Evolutionary conservation across 495 filamentous ascomycete species (phyloP).

Genomic region (Penicillium paradoxum): DNA sequence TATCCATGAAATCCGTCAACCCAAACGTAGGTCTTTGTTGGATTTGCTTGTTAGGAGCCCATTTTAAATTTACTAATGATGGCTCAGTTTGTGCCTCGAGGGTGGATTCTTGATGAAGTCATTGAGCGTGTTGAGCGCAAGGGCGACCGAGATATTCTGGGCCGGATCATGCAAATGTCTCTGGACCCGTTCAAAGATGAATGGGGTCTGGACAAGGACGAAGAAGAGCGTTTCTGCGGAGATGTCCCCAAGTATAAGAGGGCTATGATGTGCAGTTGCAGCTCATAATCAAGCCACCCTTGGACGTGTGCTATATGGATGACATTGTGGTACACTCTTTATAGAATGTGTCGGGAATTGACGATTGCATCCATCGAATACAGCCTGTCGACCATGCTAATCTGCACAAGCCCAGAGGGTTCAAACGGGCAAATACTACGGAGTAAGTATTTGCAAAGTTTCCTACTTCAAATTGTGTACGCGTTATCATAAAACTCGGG

Average conservation of each 20-base stretch:
- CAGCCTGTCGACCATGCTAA: background rate
- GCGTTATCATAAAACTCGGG: background rate
- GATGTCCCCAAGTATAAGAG: conserved; percentile 75
- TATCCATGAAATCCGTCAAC: conserved; percentile 76
- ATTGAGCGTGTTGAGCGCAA: conserved; percentile 82
- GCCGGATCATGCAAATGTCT: conserved; percentile 70
- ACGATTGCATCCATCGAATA: background rate
- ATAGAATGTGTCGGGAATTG: no score
- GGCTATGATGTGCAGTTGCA: conserved; percentile 90
- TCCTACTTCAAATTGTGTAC: conserved; percentile 3
- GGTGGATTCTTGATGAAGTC: conserved; percentile 91
- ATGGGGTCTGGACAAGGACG: conserved; percentile 64
- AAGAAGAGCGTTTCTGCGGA: conserved; percentile 79
- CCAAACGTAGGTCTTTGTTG: conserved; percentile 53
- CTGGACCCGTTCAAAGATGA: conserved; percentile 76
- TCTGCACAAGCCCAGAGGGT: background rate
- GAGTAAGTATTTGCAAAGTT: conserved; percentile 1
- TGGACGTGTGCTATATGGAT: background rate
- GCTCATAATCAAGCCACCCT: conserved; percentile 29
- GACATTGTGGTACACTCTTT: background rate
- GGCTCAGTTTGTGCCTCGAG: conserved; percentile 66
- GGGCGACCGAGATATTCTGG: conserved; percentile 73
- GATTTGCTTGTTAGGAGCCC: background rate
- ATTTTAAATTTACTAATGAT: background rate
- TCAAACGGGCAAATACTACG: conserved; percentile 1